phyloP scores from a whole-genome alignment of 768 basidiomycete species.

The Amanita thiersii region DNA sequence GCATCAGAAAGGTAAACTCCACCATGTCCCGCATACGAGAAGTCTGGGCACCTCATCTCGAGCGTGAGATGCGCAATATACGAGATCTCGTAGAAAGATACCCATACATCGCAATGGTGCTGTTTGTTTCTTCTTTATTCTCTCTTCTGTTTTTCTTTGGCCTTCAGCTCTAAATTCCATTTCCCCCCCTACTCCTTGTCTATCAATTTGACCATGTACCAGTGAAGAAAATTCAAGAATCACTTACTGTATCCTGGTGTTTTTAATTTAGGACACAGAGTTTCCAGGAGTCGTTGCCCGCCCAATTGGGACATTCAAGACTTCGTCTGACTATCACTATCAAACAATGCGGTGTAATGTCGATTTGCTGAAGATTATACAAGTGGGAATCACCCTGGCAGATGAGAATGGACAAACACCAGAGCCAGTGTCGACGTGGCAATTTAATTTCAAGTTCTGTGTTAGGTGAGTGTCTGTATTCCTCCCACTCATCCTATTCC shows the following conservation, averaged over 20 bases:
- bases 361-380: constrained; percentile 95
- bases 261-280: constrained; percentile 94
- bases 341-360: constrained; percentile 99
- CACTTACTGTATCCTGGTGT: no score
- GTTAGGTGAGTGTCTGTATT: constrained; percentile 52
- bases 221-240: no score
- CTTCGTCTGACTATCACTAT: constrained; percentile 97
- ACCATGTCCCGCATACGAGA: constrained; percentile 84
- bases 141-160: constrained; percentile 13
- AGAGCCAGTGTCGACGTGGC: constrained; percentile 91
- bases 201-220: no score
- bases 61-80: constrained; percentile 84
- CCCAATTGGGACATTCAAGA: constrained; percentile 94
- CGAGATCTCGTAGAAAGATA: constrained; percentile 84
- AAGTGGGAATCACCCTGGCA: constrained; percentile 90
- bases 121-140: constrained; percentile 22
- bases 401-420: constrained; percentile 93
- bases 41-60: constrained; percentile 93
- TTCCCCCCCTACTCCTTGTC: no score
- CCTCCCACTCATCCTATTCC: constrained; percentile 6
- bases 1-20: neutral
- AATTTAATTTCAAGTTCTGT: constrained; percentile 97
- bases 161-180: no score
- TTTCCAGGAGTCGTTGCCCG: constrained; percentile 98
- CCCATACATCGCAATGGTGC: constrained; percentile 93